Evolutionary conservation across 108 stramenopile genomes (phyloP).

Genomic region (Nitzschia palea): DNA sequence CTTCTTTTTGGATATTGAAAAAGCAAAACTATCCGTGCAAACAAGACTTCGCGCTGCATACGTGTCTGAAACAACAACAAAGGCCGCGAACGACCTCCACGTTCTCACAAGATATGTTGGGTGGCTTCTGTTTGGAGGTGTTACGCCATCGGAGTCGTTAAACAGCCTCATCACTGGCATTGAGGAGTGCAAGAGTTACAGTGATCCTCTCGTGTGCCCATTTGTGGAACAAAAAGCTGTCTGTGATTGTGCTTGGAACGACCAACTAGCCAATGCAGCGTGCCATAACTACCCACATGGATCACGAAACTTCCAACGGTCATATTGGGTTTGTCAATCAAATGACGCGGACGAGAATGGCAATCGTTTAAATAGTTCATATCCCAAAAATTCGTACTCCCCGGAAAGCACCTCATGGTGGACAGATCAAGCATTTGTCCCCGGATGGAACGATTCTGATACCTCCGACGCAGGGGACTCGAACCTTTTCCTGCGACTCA

Average conservation of each 20-base stretch:
- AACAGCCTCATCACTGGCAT: conserved; percentile 16
- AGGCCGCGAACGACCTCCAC: conserved; percentile 30
- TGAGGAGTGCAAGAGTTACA: conserved; percentile 39
- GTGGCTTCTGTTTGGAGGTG: conserved; percentile 47
- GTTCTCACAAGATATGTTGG: conserved; percentile 36
- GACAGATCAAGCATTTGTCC: conserved; percentile 20
- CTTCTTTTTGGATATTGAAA: conserved; percentile 17
- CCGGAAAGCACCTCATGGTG: conserved; percentile 40
- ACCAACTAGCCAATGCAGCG: not conserved
- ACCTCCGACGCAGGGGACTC: conserved; percentile 9
- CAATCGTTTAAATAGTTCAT: conserved; percentile 17
- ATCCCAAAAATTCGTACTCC: conserved; percentile 25
- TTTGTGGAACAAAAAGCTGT: not conserved
- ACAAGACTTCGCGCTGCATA: conserved; percentile 24
- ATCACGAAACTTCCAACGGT: conserved; percentile 24
- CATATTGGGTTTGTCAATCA: conserved; percentile 19
- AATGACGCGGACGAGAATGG: conserved; percentile 30
- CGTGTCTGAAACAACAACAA: conserved; percentile 18
- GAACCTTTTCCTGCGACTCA: conserved; percentile 26
- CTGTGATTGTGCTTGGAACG: conserved; percentile 52
- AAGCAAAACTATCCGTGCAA: conserved; percentile 2
- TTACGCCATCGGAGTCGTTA: conserved; percentile 18
- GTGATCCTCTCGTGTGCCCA: not conserved
- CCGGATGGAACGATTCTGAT: conserved; percentile 7
- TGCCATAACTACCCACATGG: conserved; percentile 11